Percentiles rank a stretch among this genome's conserved stretches.
Conservation (phyloP, 2,329 filamentous ascomycete genomes). For the Arachnomyces sp. region DNA sequence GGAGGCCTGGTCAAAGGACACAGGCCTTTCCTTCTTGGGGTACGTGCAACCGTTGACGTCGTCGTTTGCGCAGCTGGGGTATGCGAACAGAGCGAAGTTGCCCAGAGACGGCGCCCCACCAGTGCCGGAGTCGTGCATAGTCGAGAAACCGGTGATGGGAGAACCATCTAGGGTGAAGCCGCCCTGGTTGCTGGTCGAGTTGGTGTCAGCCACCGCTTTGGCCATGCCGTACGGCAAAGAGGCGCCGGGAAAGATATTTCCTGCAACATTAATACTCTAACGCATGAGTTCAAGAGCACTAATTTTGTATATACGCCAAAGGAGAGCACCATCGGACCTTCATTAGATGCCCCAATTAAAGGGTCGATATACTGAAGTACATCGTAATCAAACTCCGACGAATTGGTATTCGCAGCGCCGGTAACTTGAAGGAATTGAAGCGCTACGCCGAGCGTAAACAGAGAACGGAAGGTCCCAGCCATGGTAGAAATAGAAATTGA, state of each 20-base stretch:
- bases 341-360: constrained; percentile 47
- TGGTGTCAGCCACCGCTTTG: constrained; percentile 49
- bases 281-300: neutral
- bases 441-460: too few relatives aligned
- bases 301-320: neutral
- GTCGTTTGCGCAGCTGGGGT: constrained; percentile 51
- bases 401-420: constrained; percentile 6
- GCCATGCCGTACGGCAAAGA: constrained; percentile 48
- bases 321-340: constrained; percentile 22
- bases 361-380: constrained; percentile 41
- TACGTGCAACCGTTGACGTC: constrained; percentile 55
- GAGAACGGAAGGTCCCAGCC: too few relatives aligned
- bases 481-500: too few relatives aligned
- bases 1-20: constrained; percentile 40
- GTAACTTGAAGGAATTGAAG: too few relatives aligned
- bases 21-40: constrained; percentile 45
- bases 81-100: constrained; percentile 65
- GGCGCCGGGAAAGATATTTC: constrained; percentile 51
- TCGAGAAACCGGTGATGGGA: constrained; percentile 43
- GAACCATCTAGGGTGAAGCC: constrained; percentile 47
- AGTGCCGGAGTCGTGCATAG: constrained; percentile 45
- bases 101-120: constrained; percentile 54
- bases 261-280: constrained; percentile 16
- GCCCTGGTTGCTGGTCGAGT: constrained; percentile 44
- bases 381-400: constrained; percentile 25